Evolutionary conservation across 2,329 filamentous ascomycete genomes (phyloP).

Genomic region (Pestalotiopsis fici): DNA sequence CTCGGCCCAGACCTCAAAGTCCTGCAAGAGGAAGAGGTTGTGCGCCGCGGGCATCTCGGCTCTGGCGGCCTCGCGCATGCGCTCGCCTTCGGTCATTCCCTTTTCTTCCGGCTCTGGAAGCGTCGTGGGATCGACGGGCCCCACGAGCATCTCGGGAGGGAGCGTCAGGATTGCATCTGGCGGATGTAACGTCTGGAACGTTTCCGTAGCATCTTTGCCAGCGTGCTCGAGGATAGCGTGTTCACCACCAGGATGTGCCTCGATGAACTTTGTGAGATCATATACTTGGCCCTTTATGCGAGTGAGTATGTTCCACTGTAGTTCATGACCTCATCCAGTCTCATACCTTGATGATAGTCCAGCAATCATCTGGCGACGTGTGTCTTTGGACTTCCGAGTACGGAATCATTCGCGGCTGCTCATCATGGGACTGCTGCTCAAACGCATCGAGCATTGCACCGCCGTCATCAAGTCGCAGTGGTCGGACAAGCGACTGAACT

Average conservation of each 20-base stretch:
- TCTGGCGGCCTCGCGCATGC: not conserved
- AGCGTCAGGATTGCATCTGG: not conserved
- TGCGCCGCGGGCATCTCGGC: slow-evolving; percentile 3
- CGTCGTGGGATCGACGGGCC: not conserved
- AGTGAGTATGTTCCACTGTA: not conserved
- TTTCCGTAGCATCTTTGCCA: not conserved
- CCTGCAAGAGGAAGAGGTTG: not conserved
- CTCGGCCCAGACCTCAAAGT: slow-evolving; percentile 3
- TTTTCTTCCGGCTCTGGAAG: not conserved
- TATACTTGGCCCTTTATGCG: not conserved
- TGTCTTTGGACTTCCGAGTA: slow-evolving; percentile 2
- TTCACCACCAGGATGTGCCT: not conserved
- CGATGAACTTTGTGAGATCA: not conserved
- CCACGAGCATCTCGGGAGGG: not conserved
- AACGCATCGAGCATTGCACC: not conserved
- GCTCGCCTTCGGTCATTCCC: not conserved
- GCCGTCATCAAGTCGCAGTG: not conserved
- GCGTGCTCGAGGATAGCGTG: slow-evolving; percentile 1
- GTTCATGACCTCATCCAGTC: too few relatives aligned
- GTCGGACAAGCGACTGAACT: not conserved
- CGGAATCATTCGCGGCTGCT: not conserved
- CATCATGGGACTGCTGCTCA: not conserved
- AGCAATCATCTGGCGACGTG: slow-evolving; percentile 1
- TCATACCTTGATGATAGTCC: slow-evolving; percentile 2
- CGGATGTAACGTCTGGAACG: not conserved